Conservation (phyloP, 2,329 filamentous ascomycete genomes). For the Chaetomium olivaceum region DNA sequence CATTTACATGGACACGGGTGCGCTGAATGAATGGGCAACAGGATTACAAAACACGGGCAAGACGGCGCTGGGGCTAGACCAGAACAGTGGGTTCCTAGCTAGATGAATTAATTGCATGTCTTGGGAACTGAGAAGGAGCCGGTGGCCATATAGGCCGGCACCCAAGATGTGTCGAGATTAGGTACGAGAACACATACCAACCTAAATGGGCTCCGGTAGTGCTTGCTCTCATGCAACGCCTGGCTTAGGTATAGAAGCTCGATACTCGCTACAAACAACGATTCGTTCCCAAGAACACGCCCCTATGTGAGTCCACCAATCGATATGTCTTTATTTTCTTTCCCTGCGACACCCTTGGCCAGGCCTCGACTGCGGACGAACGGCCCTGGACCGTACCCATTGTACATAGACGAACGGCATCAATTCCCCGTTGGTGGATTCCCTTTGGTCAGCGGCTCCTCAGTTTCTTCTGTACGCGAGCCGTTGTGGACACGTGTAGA, state of each 20-base stretch:
- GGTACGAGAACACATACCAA: not conserved
- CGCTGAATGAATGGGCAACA: not conserved
- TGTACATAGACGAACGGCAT: not conserved
- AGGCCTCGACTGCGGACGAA: too few species aligned
- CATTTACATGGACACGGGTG: not conserved
- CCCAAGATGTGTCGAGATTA: not conserved
- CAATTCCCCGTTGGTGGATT: not conserved
- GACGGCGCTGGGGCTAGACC: not conserved
- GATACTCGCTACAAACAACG: not conserved
- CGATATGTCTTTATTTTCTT: not conserved
- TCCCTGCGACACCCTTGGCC: not conserved
- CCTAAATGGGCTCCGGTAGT: not conserved
- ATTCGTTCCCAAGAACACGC: not conserved
- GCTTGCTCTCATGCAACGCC: not conserved
- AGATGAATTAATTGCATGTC: not conserved
- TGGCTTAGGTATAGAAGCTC: not conserved
- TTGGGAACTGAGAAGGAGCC: not conserved
- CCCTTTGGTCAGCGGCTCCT: not conserved
- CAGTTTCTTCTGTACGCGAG: not conserved
- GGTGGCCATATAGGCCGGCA: not conserved
- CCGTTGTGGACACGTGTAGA: not conserved
- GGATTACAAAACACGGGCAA: not conserved
- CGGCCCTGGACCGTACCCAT: too few species aligned
- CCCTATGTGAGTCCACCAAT: not conserved
- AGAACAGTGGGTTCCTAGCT: too few species aligned